Conservation (phyloP, 768 basidiomycete species). For the Leccinellum luteum region DNA sequence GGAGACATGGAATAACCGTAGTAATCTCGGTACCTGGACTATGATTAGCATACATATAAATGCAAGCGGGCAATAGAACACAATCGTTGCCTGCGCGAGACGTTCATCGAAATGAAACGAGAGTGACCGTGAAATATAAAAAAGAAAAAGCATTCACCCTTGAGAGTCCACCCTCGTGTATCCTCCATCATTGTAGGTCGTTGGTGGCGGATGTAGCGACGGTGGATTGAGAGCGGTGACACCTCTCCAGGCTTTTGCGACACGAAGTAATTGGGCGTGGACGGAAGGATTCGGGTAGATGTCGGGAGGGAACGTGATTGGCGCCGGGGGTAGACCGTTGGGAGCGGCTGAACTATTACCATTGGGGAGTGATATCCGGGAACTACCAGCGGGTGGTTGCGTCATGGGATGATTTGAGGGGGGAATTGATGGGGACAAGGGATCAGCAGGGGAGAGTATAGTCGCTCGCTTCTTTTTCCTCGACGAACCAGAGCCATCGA, state of each 20-base stretch:
- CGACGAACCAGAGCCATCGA: conserved; percentile 32
- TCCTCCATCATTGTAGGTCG: conserved; percentile 18
- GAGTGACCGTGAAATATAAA: background rate
- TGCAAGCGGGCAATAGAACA: conserved; percentile 9
- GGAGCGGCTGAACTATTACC: conserved; percentile 2
- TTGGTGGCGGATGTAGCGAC: conserved; percentile 21
- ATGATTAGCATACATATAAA: conserved; percentile 16
- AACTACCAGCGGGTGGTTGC: conserved; percentile 17
- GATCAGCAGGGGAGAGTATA: conserved; percentile 28
- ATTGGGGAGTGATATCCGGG: conserved; percentile 16
- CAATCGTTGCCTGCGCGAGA: conserved; percentile 14
- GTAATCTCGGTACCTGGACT: conserved; percentile 25
- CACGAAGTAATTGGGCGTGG: conserved; percentile 50
- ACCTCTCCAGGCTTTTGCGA: conserved; percentile 66
- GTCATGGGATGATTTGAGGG: conserved; percentile 8
- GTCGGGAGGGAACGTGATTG: conserved; percentile 39
- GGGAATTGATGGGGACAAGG: conserved; percentile 18
- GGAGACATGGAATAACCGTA: conserved; percentile 29
- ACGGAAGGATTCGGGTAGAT: conserved; percentile 34
- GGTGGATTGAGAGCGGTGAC: conserved; percentile 51
- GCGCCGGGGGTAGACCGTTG: conserved; percentile 17
- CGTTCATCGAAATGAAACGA: background rate
- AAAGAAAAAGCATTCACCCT: conserved; percentile 24
- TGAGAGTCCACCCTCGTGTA: conserved; percentile 25
- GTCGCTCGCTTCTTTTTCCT: conserved; percentile 41